These are phyloP conservation scores for Candida sonorensis DNA, from an alignment of 805 yeast genomes.

Conservation along the genomic window DNA sequence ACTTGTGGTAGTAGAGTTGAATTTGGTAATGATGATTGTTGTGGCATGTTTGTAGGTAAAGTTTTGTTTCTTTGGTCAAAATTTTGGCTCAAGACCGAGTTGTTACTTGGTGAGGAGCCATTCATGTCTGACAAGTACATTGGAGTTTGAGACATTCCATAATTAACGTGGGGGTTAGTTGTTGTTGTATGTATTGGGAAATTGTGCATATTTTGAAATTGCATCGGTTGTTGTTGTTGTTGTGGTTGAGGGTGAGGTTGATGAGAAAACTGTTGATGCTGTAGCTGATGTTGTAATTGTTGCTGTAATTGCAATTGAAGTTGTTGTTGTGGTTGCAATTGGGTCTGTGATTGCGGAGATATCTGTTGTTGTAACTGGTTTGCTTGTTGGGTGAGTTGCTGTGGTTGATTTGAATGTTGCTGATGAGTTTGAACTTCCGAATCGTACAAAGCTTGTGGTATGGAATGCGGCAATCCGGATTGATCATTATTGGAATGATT, in stretches of 20 bases:
- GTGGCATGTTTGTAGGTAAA: too few relatives aligned
- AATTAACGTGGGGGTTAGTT: not conserved
- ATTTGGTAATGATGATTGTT: too few relatives aligned
- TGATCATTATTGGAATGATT: too few relatives aligned
- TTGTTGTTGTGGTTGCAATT: not conserved
- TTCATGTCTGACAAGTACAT: too few relatives aligned
- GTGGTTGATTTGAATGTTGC: not conserved
- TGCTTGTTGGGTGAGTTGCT: not conserved
- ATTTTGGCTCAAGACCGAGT: too few relatives aligned
- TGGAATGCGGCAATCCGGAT: too few relatives aligned
- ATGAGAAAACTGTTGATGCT: not conserved
- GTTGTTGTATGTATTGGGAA: not conserved
- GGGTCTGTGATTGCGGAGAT: slow-evolving; percentile 1
- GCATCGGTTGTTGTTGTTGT: not conserved
- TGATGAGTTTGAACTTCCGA: not conserved
- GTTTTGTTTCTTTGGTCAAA: too few relatives aligned
- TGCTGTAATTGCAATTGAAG: not conserved
- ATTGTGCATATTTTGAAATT: too few relatives aligned
- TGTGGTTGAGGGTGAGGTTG: not conserved
- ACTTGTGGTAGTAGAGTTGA: not conserved
- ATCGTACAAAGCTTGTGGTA: too few relatives aligned
- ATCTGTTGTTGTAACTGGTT: slow-evolving; percentile 1
- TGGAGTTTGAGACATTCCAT: not conserved
- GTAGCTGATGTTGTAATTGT: not conserved
- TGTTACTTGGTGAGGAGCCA: too few relatives aligned